A percentile compares a stretch with the other conserved stretches of the same genome.
Evolutionary conservation across 306 rosid genomes (phyloP).

Genomic region (Senna tora): DNA sequence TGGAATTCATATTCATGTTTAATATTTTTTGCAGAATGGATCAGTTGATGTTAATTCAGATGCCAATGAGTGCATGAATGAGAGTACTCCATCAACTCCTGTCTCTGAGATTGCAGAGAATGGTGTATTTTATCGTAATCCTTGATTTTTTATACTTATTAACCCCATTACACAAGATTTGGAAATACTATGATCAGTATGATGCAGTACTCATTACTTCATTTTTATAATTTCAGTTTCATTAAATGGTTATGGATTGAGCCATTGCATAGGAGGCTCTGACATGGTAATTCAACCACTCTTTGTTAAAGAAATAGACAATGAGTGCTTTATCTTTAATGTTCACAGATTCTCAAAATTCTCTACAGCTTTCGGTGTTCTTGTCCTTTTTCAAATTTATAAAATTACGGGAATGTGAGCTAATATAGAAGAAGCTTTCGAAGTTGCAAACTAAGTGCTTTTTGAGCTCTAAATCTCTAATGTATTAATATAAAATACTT

Average conservation of each 20-base stretch:
- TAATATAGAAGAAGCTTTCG: neutral
- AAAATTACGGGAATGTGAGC: neutral
- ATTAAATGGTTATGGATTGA: constrained; percentile 40
- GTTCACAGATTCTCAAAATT: neutral
- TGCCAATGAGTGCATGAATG: constrained; percentile 46
- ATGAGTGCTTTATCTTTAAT: constrained; percentile 2
- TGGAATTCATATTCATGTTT: constrained; percentile 7
- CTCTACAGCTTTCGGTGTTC: neutral
- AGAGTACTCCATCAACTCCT: constrained; percentile 51
- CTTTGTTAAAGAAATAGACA: neutral
- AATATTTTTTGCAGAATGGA: constrained; percentile 42
- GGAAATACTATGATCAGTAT: constrained; percentile 7
- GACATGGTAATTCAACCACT: constrained; percentile 49
- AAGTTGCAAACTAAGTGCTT: neutral
- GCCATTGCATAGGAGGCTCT: constrained; percentile 36
- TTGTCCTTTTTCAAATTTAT: neutral
- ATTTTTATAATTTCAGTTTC: constrained; percentile 49
- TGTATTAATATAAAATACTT: neutral
- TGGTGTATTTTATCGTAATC: constrained; percentile 46
- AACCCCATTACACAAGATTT: constrained; percentile 1
- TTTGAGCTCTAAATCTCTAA: neutral
- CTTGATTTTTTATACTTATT: constrained; percentile 27
- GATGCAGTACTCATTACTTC: constrained; percentile 19
- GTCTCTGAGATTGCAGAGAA: constrained; percentile 47
- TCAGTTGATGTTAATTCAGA: constrained; percentile 52